Percentiles rank a stretch among this genome's conserved stretches.
Conservation (phyloP, 2,329 filamentous ascomycete genomes). For the Scolecobasidium constrictum region DNA sequence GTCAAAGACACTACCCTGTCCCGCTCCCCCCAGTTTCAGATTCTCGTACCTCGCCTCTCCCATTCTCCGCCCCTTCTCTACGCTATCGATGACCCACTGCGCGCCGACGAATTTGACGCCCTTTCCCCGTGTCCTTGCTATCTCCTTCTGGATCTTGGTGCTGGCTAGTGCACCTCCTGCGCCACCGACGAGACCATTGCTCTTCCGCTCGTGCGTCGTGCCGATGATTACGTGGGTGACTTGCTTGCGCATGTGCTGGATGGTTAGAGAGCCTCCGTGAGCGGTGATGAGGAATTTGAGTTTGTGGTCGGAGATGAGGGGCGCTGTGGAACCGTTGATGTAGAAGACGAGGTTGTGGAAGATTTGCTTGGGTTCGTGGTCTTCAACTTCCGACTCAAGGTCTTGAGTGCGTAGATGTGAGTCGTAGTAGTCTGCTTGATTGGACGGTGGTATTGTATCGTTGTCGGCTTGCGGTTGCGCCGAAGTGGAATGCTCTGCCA, state of each 20-base stretch:
- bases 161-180: slow-evolving; percentile 66
- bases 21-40: slow-evolving; percentile 7
- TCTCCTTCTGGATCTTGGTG: slow-evolving; percentile 73
- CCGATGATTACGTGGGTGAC: slow-evolving; percentile 85
- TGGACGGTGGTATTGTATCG: slow-evolving; percentile 3
- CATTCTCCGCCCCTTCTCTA: slow-evolving; percentile 63
- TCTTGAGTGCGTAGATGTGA: not conserved
- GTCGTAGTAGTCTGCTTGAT: not conserved
- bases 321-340: slow-evolving; percentile 78
- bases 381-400: not conserved
- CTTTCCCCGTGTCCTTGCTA: slow-evolving; percentile 53
- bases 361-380: slow-evolving; percentile 30
- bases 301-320: slow-evolving; percentile 72
- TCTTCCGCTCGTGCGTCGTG: slow-evolving; percentile 31
- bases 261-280: slow-evolving; percentile 62
- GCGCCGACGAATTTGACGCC: slow-evolving; percentile 69
- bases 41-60: slow-evolving; percentile 58
- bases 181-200: slow-evolving; percentile 25
- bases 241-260: slow-evolving; percentile 57
- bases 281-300: slow-evolving; percentile 67
- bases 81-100: slow-evolving; percentile 79
- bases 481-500: no score
- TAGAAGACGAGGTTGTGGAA: slow-evolving; percentile 68
- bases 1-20: slow-evolving; percentile 5
- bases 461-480: not conserved